These are phyloP conservation scores for Pleurozium schreberi DNA, from an alignment of 225 moss, liverwort and hornwort genomes.

Conservation along the genomic window DNA sequence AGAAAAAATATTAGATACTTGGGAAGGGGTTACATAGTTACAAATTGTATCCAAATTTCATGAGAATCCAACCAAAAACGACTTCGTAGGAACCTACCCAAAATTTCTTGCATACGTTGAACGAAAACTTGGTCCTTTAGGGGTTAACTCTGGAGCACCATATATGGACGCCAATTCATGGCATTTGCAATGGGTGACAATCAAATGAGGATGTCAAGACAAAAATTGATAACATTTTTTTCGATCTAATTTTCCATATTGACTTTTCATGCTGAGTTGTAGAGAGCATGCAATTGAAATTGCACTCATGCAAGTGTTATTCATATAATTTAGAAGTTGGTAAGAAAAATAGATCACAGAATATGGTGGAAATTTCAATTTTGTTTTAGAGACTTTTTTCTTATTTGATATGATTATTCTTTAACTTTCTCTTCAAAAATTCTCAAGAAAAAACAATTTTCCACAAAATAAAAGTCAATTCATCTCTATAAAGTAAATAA, in stretches of 20 bases:
- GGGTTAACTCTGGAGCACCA: accelerated
- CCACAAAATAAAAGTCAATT: too few relatives aligned
- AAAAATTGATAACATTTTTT: accelerated
- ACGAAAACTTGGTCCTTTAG: too few relatives aligned
- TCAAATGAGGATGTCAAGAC: accelerated
- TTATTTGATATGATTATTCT: background rate
- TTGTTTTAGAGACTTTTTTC: background rate
- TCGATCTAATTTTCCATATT: background rate
- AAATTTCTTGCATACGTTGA: too few relatives aligned
- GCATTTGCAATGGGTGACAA: background rate
- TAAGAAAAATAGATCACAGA: background rate
- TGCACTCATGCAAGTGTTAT: background rate
- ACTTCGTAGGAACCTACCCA: too few relatives aligned
- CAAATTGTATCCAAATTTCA: too few relatives aligned
- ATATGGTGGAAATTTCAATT: accelerated
- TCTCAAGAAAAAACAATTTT: background rate
- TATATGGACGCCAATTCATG: accelerated
- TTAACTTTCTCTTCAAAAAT: background rate
- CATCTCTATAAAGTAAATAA: too few relatives aligned
- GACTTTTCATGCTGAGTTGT: background rate
- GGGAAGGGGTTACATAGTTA: too few relatives aligned
- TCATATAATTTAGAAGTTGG: background rate
- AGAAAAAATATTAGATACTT: too few relatives aligned
- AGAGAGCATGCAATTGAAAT: too few relatives aligned
- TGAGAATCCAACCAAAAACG: too few relatives aligned